Conservation (phyloP, 192 early-diverging fungal species). For the Entophlyctis luteolus region DNA sequence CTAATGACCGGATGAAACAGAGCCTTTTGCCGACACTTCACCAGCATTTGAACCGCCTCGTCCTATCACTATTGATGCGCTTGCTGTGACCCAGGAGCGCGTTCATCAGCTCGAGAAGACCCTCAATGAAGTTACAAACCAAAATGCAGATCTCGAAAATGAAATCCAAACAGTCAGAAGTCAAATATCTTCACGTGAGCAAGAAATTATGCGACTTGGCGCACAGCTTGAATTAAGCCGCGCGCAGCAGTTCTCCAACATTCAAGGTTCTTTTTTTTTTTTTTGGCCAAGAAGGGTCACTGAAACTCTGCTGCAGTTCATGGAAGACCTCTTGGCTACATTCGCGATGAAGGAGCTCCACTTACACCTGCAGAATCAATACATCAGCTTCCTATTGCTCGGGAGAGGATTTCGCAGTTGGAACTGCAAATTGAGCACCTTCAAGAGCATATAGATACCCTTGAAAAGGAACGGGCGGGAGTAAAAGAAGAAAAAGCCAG, state of each 20-base stretch:
- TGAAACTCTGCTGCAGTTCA: background rate
- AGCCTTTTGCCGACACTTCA: slow-evolving; percentile 29
- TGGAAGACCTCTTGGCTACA: background rate
- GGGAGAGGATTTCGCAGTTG: slow-evolving; percentile 48
- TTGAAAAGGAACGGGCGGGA: slow-evolving; percentile 36
- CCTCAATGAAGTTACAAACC: slow-evolving; percentile 25
- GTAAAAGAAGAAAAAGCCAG: slow-evolving; percentile 11
- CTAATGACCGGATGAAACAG: slow-evolving; percentile 11
- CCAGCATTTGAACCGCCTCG: slow-evolving; percentile 29
- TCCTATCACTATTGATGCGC: slow-evolving; percentile 31
- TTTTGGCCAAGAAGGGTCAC: slow-evolving; percentile 2
- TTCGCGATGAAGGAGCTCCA: slow-evolving; percentile 18
- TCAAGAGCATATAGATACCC: slow-evolving; percentile 48
- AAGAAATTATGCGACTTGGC: slow-evolving; percentile 48
- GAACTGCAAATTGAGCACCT: slow-evolving; percentile 51
- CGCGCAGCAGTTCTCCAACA: slow-evolving; percentile 44
- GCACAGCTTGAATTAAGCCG: slow-evolving; percentile 46
- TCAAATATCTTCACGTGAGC: slow-evolving; percentile 44
- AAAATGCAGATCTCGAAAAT: slow-evolving; percentile 43
- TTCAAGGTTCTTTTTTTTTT: slow-evolving; percentile 13
- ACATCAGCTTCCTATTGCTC: slow-evolving; percentile 40
- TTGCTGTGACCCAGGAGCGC: slow-evolving; percentile 31
- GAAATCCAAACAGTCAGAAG: slow-evolving; percentile 39
- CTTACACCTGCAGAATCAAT: slow-evolving; percentile 14
- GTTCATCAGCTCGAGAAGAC: slow-evolving; percentile 31